Conservation (phyloP, 768 basidiomycete genomes). For the Naganishia randhawae region DNA sequence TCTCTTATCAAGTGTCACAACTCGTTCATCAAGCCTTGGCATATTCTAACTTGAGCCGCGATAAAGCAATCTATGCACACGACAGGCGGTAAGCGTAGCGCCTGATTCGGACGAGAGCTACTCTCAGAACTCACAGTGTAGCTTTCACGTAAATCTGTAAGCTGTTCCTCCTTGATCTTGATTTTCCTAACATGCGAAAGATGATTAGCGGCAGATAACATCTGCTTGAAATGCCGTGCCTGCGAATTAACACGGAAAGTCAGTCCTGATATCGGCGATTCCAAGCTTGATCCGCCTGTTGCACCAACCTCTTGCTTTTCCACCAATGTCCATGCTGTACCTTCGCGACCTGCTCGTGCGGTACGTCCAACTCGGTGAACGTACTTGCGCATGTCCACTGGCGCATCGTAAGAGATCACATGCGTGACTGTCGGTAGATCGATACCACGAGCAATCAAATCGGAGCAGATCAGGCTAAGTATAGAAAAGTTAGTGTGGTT, state of each 20-base stretch:
- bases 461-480: slow-evolving; percentile 84
- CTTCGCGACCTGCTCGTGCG: slow-evolving; percentile 81
- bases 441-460: slow-evolving; percentile 90
- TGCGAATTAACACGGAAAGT: slow-evolving; percentile 43
- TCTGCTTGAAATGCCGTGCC: slow-evolving; percentile 82
- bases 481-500: neutral
- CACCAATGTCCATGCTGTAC: slow-evolving; percentile 89
- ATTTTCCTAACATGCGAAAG: slow-evolving; percentile 65
- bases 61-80: slow-evolving; percentile 37
- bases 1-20: too few relatives aligned
- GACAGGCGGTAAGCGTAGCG: neutral
- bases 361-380: slow-evolving; percentile 96
- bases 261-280: slow-evolving; percentile 11
- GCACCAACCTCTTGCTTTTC: slow-evolving; percentile 67
- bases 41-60: slow-evolving; percentile 37
- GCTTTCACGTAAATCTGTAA: slow-evolving; percentile 57
- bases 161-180: slow-evolving; percentile 62
- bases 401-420: slow-evolving; percentile 91
- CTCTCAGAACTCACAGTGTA: slow-evolving; percentile 62
- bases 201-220: slow-evolving; percentile 71
- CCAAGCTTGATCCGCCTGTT: neutral
- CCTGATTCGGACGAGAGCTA: neutral
- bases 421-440: slow-evolving; percentile 88
- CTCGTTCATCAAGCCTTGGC: slow-evolving; percentile 26
- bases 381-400: slow-evolving; percentile 97